A percentile compares a stretch with the other conserved stretches of the same genome.
phyloP scores from a whole-genome alignment of 345 rosid genomes.

The Gossypium bickii region DNA sequence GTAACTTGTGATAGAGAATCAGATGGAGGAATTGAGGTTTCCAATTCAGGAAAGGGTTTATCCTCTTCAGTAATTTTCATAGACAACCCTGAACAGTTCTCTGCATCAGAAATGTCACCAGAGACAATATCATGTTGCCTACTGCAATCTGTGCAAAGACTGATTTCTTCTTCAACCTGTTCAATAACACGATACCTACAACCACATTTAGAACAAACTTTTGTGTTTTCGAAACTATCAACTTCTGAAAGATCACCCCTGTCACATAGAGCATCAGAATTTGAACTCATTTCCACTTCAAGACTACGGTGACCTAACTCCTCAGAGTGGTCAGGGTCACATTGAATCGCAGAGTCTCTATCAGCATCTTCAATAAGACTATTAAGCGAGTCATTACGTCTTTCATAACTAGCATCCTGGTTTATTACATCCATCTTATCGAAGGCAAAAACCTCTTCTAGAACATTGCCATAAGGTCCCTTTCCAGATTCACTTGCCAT shows the following conservation, averaged over 20 bases:
- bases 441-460: constrained; percentile 53
- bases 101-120: constrained; percentile 30
- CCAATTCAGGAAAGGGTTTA: constrained; percentile 27
- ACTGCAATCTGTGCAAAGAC: constrained; percentile 71
- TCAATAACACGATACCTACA: constrained; percentile 40
- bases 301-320: constrained; percentile 34
- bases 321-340: constrained; percentile 37
- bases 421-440: constrained; percentile 48
- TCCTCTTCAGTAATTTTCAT: constrained; percentile 29
- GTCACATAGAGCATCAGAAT: constrained; percentile 36
- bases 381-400: constrained; percentile 35
- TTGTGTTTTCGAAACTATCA: constrained; percentile 35
- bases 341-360: constrained; percentile 32
- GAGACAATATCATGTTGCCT: constrained; percentile 34
- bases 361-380: constrained; percentile 36
- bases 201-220: constrained; percentile 63
- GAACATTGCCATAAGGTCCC: constrained; percentile 37
- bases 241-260: constrained; percentile 39
- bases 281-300: constrained; percentile 40
- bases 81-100: constrained; percentile 25
- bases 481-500: constrained; percentile 34
- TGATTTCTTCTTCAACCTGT: constrained; percentile 34
- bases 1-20: constrained; percentile 28
- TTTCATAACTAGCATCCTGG: constrained; percentile 35
- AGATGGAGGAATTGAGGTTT: constrained; percentile 18